Evolutionary conservation across 176 grass and related monocot genomes (phyloP), one percentile per base, ranked within the genome.

Genomic region (Calamus simplicifolius): DNA sequence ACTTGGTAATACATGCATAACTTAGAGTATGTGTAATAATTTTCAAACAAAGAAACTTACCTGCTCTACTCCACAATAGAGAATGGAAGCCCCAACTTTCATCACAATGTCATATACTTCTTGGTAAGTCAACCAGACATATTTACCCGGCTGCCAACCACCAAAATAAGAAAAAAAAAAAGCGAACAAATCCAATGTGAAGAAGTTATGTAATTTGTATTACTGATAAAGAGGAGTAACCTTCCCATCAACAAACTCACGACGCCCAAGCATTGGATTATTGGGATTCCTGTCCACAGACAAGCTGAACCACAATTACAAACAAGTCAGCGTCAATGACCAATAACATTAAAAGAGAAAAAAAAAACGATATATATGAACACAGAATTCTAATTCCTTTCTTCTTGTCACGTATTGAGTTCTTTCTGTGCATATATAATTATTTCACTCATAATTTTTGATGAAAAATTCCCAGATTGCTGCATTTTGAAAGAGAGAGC

Each of bases 181-280:
- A 35, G 1, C 16, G 35, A 49, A 15, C 26, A 61, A 48, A 57
- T 49, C 17, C 16, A 29, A 17, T 23, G 21, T 25, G 27, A 25
- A 52, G 1, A 67, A 52, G 16, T 2, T 27, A 43, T 50, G n/a
- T 23, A 64, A 17, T 18, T 15, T 17, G 75, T 26, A n/a, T 49
- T 28, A 61, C 15, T 27, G 25, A 25, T 70, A 54, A 57, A 43
- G 10, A 43, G n/a, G 16, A 1, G 38, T 51, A 29, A 83, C 86
- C 77, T 87, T 80, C 61, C 91, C 91, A 58, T 90, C 86, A 4
- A 85, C 68, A 6, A 85, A 51, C 30, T 50, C 51, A 38, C 83
- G 91, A 48, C 29, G 78, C 13, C 91, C 86, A 3, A 96, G 86
- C 91, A 96, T 96, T 14, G 29, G 70, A 29, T 81, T 96, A 53